Evolutionary conservation across 164 flowering plant species (phyloP).

Genomic region (Malania oleifera): DNA sequence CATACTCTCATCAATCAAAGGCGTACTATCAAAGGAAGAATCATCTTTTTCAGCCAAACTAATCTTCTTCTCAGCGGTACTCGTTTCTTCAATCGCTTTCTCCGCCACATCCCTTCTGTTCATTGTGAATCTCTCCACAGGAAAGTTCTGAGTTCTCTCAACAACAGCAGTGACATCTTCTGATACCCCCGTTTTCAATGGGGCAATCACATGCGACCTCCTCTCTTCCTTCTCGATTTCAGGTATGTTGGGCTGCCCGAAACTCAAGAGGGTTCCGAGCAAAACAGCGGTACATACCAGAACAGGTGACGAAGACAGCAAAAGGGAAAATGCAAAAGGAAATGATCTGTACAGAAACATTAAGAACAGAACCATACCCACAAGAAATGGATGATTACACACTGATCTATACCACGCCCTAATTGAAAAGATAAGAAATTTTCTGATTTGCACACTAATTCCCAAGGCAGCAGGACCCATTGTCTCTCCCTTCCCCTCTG

Average conservation of each 20-base stretch:
- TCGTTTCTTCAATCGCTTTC: conserved; percentile 15
- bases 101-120: conserved; percentile 23
- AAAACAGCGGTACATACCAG: conserved; percentile 79
- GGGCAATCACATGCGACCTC: conserved; percentile 23
- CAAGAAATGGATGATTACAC: conserved; percentile 45
- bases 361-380: conserved; percentile 40
- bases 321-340: conserved; percentile 63
- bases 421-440: conserved; percentile 21
- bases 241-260: conserved; percentile 63
- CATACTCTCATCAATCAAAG: conserved; percentile 20
- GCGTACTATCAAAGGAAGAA: conserved; percentile 18
- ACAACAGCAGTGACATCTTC: conserved; percentile 29
- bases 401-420: conserved; percentile 40
- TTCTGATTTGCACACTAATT: conserved; percentile 34
- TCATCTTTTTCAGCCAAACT: conserved; percentile 16
- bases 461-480: conserved; percentile 32
- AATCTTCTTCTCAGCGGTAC: conserved; percentile 8
- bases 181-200: conserved; percentile 31
- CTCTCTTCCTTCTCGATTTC: conserved; percentile 50
- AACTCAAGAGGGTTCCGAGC: conserved; percentile 88
- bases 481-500: conserved; percentile 5
- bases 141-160: conserved; percentile 34
- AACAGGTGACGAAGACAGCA: conserved; percentile 81
- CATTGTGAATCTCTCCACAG: conserved; percentile 24
- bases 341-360: conserved; percentile 45